phyloP scores from a whole-genome alignment of 2,329 filamentous ascomycete species.

The Microsporum ferrugineum region DNA sequence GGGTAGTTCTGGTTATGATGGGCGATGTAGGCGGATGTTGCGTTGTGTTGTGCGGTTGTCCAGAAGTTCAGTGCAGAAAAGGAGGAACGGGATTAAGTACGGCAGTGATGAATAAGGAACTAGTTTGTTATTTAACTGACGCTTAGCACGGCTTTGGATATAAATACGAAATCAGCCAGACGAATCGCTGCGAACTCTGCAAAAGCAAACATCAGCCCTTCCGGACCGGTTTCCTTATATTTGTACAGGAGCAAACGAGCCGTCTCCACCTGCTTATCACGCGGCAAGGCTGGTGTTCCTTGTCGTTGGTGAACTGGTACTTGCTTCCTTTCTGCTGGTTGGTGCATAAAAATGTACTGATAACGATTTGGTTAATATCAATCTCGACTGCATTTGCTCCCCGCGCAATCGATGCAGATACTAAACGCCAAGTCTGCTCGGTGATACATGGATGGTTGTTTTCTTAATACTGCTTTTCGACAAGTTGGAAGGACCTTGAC shows the following conservation, averaged over 20 bases:
- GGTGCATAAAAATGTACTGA: neutral
- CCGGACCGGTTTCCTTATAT: neutral
- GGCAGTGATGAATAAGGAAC: neutral
- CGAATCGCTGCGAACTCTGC: neutral
- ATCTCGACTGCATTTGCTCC: neutral
- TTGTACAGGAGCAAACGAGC: neutral
- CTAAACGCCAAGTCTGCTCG: neutral
- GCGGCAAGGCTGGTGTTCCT: neutral
- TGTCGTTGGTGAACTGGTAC: neutral
- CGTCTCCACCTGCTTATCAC: neutral
- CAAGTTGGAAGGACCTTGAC: too few relatives aligned
- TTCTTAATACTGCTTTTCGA: neutral
- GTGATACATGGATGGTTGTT: neutral
- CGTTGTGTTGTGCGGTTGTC: neutral
- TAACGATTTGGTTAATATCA: neutral
- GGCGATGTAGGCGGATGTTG: neutral
- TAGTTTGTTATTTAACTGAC: neutral
- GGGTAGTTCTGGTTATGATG: neutral
- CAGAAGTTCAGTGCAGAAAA: neutral
- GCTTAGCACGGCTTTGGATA: neutral
- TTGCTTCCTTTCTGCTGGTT: neutral
- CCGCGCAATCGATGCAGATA: neutral
- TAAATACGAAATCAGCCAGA: neutral
- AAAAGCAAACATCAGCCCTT: constrained; percentile 1
- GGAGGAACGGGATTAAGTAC: neutral